A percentile compares a stretch with the other conserved stretches of the same genome.
Evolutionary conservation across 805 yeast species (phyloP).

Genomic region (Suhomyces kilbournensis): DNA sequence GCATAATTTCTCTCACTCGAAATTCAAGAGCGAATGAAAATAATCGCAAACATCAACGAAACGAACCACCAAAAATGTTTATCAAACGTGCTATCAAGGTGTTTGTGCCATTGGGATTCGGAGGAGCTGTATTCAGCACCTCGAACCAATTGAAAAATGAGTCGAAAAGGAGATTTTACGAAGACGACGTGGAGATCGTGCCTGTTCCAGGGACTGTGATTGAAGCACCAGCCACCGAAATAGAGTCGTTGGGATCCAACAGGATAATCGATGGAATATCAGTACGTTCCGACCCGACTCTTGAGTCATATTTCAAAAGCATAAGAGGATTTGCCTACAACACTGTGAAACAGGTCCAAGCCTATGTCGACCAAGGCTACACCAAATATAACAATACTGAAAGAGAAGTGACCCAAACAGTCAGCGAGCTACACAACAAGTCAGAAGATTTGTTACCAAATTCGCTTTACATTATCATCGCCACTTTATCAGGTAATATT

Average conservation of each 20-base stretch:
- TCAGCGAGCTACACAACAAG: constrained; percentile 60
- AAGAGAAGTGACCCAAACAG: constrained; percentile 57
- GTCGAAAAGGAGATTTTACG: constrained; percentile 44
- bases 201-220: constrained; percentile 52
- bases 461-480: constrained; percentile 63
- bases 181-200: constrained; percentile 43
- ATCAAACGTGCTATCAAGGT: constrained; percentile 1
- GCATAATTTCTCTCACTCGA: not conserved
- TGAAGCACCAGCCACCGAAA: constrained; percentile 42
- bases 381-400: constrained; percentile 56
- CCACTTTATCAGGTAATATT: constrained; percentile 69
- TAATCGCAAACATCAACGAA: not conserved
- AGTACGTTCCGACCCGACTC: constrained; percentile 47
- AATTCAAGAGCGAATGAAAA: not conserved
- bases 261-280: constrained; percentile 54
- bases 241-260: constrained; percentile 45
- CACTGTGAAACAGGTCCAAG: constrained; percentile 22
- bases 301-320: constrained; percentile 48
- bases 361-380: constrained; percentile 47
- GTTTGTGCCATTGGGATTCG: not conserved
- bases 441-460: constrained; percentile 73
- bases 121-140: not conserved
- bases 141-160: constrained; percentile 9
- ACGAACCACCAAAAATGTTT: not conserved
- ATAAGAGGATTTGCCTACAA: constrained; percentile 45